Base-by-base conservation (phyloP, 805 yeast genomes). In the Myxozyma nipponensis region DNA sequence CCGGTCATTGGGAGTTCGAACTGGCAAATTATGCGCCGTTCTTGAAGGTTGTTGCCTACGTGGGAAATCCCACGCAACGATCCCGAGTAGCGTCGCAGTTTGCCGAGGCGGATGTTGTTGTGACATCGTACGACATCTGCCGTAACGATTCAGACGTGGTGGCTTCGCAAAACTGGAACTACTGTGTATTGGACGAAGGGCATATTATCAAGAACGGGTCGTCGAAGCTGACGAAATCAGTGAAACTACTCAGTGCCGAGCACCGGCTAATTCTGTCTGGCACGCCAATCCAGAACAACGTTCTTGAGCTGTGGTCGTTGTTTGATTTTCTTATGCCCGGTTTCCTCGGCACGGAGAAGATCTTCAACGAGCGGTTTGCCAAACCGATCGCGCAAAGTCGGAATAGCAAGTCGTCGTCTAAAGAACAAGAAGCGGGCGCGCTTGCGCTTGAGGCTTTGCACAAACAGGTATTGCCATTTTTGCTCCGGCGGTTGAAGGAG, bases 291-390 rank as follows among this genome's bases (percentile, higher is more conserved):
- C 99, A 93, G 68, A 93, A 93, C 65, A 93, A 93, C 64, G 98
- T 93, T 2, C 75, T 93, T 39, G 99, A 93, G 68, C 72, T 93
- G 56, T 93, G 99, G 99, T 93, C 98, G 2, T 73, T 93, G 63
- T 93, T 93, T 73, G 98, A 93, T 68, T 93, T 89, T 67, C 74
- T 93, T 67, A 93, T 93, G 99, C 99, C 99, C 1, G 99, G 99
- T 0, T 93, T 93, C 63, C 73, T 93, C 57, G 99, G 99, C 13
- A 83, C 95, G 2, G 98, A 93, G 63, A 91, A 89, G 68, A 77
- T 84, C 44, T 93, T 93, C 72, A 93, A 89, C 63, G 98, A 91
- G 56, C 78, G 90, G 59, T 93, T 91, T 74, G 95, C 97, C n/a
- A 90, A 90, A 63, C 99, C 99, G 2, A 93, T 93, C 66, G 91